Evolutionary conservation across 257 asterid genomes (phyloP), one percentile per base, ranked within the genome.

Genomic region (Plantago ovata): DNA sequence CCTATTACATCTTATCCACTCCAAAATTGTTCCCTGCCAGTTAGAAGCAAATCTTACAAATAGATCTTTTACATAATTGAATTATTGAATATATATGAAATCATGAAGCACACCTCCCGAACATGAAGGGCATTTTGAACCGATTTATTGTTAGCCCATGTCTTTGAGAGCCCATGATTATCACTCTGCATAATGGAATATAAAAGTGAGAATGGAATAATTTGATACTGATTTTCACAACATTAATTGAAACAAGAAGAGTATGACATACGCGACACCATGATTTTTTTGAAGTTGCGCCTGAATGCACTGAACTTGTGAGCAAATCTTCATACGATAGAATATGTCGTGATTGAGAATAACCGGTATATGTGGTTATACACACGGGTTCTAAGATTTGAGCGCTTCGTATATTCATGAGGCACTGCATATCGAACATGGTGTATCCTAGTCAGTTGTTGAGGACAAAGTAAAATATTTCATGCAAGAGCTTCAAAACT

Each of bases 61-160:
- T 47, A 15, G 8, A n/a, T 16, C 53, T 4, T n/a, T 1, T 6
- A 2, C 9, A 18, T 9, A 1, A 18, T 2, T 49, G 20, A 2
- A 49, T 13, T 49, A 12, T 5, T n/a, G 10, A 6, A 19, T 6
- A 19, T 4, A 48, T 15, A 49, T 9, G 4, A 21, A 20, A 22
- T 58, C 38, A 14, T 9, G 15, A 49, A 16, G 4, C 1, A 6
- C 18, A 67, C 66, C 64, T 67, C 41, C 14, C 61, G 65, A 18
- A 67, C 13, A 24, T 67, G 47, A 21, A 67, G 72, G 42, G 67
- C 72, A 43, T 60, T 60, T 13, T 60, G 67, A 28, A 59, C 67
- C 28, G 33, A 33, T 22, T 51, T 43, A 43, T 60, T 47, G 23
- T 60, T 60, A 10, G 72, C 72, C 72, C 67, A 67, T 20, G 44